Evolutionary conservation across 1,284 basidiomycete species (phyloP).

Genomic region (Inonotus obliquus): DNA sequence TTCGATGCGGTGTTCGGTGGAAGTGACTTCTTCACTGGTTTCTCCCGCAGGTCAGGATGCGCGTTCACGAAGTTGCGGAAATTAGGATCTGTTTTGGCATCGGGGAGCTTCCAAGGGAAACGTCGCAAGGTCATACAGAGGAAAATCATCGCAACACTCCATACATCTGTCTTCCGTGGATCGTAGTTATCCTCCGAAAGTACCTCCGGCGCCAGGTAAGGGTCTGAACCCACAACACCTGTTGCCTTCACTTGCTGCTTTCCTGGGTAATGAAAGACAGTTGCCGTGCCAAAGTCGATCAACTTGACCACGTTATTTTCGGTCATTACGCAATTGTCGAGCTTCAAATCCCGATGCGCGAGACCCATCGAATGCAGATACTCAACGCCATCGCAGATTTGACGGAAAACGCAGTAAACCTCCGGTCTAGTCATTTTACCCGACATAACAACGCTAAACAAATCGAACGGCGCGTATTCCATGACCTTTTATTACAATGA

Average conservation of each 20-base stretch:
- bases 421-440: slow-evolving; percentile 98
- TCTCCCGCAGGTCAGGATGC: slow-evolving; percentile 80
- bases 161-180: slow-evolving; percentile 96
- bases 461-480: slow-evolving; percentile 98
- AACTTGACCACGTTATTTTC: slow-evolving; percentile 92
- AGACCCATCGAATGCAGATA: slow-evolving; percentile 97
- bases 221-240: slow-evolving; percentile 96
- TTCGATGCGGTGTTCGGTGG: not conserved
- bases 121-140: slow-evolving; percentile 97
- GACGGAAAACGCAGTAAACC: slow-evolving; percentile 98
- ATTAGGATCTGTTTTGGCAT: slow-evolving; percentile 88
- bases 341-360: slow-evolving; percentile 97
- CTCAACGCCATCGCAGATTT: slow-evolving; percentile 97
- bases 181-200: slow-evolving; percentile 79
- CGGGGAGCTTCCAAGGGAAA: slow-evolving; percentile 99
- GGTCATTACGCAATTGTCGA: slow-evolving; percentile 99
- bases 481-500: slow-evolving; percentile 65
- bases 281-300: slow-evolving; percentile 99
- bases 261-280: slow-evolving; percentile 98
- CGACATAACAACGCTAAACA: slow-evolving; percentile 99
- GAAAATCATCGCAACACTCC: slow-evolving; percentile 98
- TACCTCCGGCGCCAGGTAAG: slow-evolving; percentile 98
- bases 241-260: slow-evolving; percentile 77
- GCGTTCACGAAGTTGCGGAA: slow-evolving; percentile 91
- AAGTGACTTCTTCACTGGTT: slow-evolving; percentile 32